phyloP scores from a whole-genome alignment of 192 early-diverging fungal genomes.

The Podochytrium sp. region DNA sequence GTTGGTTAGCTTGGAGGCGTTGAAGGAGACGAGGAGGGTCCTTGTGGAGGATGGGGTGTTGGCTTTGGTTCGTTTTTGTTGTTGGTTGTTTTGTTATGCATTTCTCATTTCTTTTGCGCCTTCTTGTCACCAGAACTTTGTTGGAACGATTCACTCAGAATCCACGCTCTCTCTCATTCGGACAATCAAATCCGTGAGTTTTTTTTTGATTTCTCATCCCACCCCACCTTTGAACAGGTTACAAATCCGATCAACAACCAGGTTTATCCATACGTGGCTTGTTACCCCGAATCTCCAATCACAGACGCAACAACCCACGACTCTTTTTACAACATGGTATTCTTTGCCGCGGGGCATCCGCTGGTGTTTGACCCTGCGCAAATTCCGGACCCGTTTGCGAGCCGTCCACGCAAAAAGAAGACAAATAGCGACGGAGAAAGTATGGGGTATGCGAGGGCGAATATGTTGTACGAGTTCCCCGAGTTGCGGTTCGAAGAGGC shows the following conservation, averaged over 20 bases:
- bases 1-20: constrained; percentile 76
- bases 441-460: constrained; percentile 49
- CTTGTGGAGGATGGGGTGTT: constrained; percentile 78
- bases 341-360: constrained; percentile 62
- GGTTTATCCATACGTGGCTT: constrained; percentile 69
- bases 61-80: constrained; percentile 57
- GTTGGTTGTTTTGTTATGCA: neutral
- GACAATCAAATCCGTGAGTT: constrained; percentile 44
- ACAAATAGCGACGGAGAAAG: constrained; percentile 23
- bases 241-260: too few species aligned
- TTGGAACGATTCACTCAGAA: constrained; percentile 61
- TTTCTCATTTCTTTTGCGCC: constrained; percentile 10
- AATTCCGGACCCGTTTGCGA: constrained; percentile 34
- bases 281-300: constrained; percentile 75
- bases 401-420: neutral
- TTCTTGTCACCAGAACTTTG: constrained; percentile 68
- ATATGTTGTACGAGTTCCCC: constrained; percentile 55
- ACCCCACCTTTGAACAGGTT: too few species aligned
- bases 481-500: constrained; percentile 5
- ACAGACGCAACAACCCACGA: too few species aligned
- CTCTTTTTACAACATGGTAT: constrained; percentile 71
- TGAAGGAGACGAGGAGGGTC: constrained; percentile 65
- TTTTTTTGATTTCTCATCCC: neutral
- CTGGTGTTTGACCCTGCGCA: constrained; percentile 49
- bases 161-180: constrained; percentile 62